phyloP scores from a whole-genome alignment of 2,329 filamentous ascomycete genomes.

The Colletotrichum phormii region DNA sequence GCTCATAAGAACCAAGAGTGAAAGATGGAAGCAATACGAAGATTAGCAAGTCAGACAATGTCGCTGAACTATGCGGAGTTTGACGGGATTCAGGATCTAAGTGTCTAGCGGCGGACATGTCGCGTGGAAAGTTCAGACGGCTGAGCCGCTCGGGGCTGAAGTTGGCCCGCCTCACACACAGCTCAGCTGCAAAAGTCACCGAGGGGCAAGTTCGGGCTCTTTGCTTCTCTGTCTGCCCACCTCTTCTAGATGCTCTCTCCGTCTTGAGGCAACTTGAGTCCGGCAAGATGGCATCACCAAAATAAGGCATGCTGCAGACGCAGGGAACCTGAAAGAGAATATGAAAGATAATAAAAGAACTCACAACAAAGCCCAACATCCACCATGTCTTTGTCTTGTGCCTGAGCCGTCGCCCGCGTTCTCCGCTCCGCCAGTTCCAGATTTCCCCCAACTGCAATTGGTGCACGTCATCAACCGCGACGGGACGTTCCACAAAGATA shows the following conservation, averaged over 20 bases:
- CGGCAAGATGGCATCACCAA: neutral
- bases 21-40: neutral
- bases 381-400: neutral
- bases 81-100: neutral
- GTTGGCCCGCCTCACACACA: neutral
- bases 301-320: neutral
- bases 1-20: neutral
- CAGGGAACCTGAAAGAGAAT: neutral
- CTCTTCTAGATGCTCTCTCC: neutral
- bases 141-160: neutral
- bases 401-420: neutral
- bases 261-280: neutral
- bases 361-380: neutral
- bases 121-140: neutral
- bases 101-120: neutral
- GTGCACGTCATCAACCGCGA: constrained; percentile 1
- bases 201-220: neutral
- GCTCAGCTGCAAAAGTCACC: neutral
- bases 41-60: neutral
- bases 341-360: neutral
- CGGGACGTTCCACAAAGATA: neutral
- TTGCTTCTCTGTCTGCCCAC: neutral
- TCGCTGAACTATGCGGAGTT: neutral
- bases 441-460: neutral
- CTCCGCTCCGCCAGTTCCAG: neutral